These are phyloP conservation scores for Andrographis paniculata DNA, from an alignment of 305 asterid genomes.

Conservation along the genomic window DNA sequence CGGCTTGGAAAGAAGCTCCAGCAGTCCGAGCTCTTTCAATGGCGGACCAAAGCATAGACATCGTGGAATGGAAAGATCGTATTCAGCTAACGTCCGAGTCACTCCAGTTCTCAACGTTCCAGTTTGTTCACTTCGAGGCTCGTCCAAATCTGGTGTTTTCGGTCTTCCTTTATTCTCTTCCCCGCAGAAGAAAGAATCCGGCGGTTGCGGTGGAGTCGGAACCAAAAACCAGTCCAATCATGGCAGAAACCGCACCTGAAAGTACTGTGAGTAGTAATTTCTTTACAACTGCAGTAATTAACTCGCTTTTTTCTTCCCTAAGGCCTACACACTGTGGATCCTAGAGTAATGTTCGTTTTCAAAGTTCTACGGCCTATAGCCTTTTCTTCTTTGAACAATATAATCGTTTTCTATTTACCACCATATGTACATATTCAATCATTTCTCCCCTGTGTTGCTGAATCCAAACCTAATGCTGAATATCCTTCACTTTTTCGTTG, in stretches of 20 bases:
- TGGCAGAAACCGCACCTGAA: slow-evolving; percentile 35
- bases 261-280: slow-evolving; percentile 2
- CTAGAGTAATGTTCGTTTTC: too few relatives aligned
- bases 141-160: slow-evolving; percentile 63
- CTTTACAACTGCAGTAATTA: too few relatives aligned
- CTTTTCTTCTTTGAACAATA: too few relatives aligned
- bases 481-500: too few relatives aligned
- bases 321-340: too few relatives aligned
- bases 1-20: slow-evolving; percentile 78
- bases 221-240: slow-evolving; percentile 26
- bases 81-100: slow-evolving; percentile 81
- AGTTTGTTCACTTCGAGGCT: slow-evolving; percentile 66
- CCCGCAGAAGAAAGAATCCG: slow-evolving; percentile 42
- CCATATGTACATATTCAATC: too few relatives aligned
- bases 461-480: background rate
- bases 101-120: slow-evolving; percentile 93
- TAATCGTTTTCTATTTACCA: too few relatives aligned
- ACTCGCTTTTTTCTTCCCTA: too few relatives aligned
- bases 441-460: background rate
- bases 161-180: slow-evolving; percentile 63
- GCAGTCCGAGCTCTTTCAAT: slow-evolving; percentile 77
- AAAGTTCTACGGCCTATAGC: background rate
- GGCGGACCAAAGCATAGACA: slow-evolving; percentile 59
- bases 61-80: slow-evolving; percentile 86
- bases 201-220: too few relatives aligned